A percentile compares a stretch with the other conserved stretches of the same genome.
Conservation (phyloP, 2,329 filamentous ascomycete genomes). For the Ascochyta clinopodiicola region DNA sequence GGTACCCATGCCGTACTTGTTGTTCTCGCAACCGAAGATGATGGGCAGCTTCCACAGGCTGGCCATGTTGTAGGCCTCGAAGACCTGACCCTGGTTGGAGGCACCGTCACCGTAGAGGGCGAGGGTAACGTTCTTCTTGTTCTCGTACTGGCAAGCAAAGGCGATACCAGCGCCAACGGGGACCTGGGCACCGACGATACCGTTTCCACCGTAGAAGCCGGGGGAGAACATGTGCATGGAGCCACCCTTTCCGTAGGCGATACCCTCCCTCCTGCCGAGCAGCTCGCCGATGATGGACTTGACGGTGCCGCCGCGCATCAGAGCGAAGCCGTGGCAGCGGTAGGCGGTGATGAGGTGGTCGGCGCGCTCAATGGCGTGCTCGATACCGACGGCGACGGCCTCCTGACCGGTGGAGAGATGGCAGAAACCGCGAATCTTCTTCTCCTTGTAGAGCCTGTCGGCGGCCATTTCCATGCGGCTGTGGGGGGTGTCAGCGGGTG, state of each 20-base stretch:
- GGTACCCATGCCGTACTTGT: constrained; percentile 99
- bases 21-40: constrained; percentile 99
- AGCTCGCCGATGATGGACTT: constrained; percentile 96
- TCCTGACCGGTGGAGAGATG: constrained; percentile 98
- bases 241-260: constrained; percentile 97
- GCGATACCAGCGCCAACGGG: constrained; percentile 95
- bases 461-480: constrained; percentile 99
- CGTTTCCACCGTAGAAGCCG: constrained; percentile 98
- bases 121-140: constrained; percentile 83
- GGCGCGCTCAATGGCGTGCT: constrained; percentile 88
- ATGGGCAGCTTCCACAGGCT: constrained; percentile 97
- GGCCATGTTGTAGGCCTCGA: constrained; percentile 99
- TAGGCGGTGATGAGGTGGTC: constrained; percentile 98
- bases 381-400: constrained; percentile 95
- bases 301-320: constrained; percentile 92
- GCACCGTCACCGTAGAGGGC: constrained; percentile 97
- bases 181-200: constrained; percentile 98
- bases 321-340: constrained; percentile 96
- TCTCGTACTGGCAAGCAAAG: constrained; percentile 95
- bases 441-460: constrained; percentile 99
- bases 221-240: constrained; percentile 99
- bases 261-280: constrained; percentile 92
- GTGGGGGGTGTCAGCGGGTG: constrained; percentile 26
- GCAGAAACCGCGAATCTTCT: constrained; percentile 99
- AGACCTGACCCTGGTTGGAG: constrained; percentile 98